Evolutionary conservation across 2,329 filamentous ascomycete genomes (phyloP), one percentile per base, ranked within the genome.

Genomic region (Incumbomyces delicatus): DNA sequence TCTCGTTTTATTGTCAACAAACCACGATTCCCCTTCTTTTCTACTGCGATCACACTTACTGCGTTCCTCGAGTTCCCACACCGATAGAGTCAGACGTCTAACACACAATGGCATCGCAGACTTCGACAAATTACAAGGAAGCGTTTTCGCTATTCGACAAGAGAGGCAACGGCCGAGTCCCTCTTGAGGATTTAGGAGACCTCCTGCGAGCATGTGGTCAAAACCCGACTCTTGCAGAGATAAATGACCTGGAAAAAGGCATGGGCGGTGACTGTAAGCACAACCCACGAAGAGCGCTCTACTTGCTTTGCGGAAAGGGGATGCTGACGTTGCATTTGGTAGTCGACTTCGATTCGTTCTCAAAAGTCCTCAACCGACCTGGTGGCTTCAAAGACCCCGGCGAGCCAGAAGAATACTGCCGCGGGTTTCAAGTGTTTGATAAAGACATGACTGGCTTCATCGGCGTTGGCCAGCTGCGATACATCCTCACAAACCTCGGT

Each of bases 141-240:
- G 92, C 92, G 59, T 98, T 98, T 72, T 89, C 89, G 61, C 85
- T 98, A 67, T 98, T 96, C 76, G 92, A 98, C 78, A 96, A 95
- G 82, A 90, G 92, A 68, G 92, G 92, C 65, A 94, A 87, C 65
- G 89, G 90, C 64, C 89, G 89, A 60, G 92, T 96, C 58, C 71
- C 85, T 34, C 75, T 89, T 66, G 85, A 90, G 57, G 84, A 83
- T 55, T 80, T 98, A 48, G 92, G 92, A 58, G 92, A 98, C 66
- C 78, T 98, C 51, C 81, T 98, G 57, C 85, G 92, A 64, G 92
- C 92, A 46, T 98, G 92, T 66, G 92, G 92, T 40, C 92, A 98
- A 75, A 98, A 98, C 72, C 92, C 92, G 37, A 98, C 92, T 8
- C 76, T 96, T 56, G 76, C 86, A 41, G 92, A 98, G 75, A 95